phyloP scores from a whole-genome alignment of 768 basidiomycete species.

The Hirschioporus abietinus region DNA sequence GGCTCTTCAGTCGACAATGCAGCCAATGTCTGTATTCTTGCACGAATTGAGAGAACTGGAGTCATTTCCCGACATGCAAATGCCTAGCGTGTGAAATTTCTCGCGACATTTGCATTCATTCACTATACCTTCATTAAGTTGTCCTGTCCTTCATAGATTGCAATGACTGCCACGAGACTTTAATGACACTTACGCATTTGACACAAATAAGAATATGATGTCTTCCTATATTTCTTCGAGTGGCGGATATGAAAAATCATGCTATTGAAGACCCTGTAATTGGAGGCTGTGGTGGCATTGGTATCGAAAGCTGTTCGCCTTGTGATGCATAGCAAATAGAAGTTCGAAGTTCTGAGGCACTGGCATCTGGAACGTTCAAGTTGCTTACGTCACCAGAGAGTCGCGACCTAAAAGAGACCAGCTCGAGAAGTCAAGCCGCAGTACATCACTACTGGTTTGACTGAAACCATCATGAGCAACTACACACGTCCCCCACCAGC shows the following conservation, averaged over 20 bases:
- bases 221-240: too few relatives aligned
- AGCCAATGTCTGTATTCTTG: conserved; percentile 37
- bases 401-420: background rate
- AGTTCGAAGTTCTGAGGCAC: background rate
- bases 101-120: background rate
- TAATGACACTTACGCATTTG: background rate
- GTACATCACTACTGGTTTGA: background rate
- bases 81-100: background rate
- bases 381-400: background rate
- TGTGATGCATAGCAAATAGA: background rate
- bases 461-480: conserved; percentile 44
- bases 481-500: conserved; percentile 59
- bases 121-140: background rate
- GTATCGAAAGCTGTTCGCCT: background rate
- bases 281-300: background rate
- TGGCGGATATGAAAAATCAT: too few relatives aligned
- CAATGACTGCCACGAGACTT: background rate
- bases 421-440: background rate
- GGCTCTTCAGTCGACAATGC: conserved; percentile 69
- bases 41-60: background rate
- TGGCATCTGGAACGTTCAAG: background rate
- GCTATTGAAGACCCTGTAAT: background rate
- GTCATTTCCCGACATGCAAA: background rate
- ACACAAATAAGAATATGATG: background rate
- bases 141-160: background rate